Base-by-base conservation (phyloP, 2,329 filamentous ascomycete genomes). In the Daldinia eschscholtzii region DNA sequence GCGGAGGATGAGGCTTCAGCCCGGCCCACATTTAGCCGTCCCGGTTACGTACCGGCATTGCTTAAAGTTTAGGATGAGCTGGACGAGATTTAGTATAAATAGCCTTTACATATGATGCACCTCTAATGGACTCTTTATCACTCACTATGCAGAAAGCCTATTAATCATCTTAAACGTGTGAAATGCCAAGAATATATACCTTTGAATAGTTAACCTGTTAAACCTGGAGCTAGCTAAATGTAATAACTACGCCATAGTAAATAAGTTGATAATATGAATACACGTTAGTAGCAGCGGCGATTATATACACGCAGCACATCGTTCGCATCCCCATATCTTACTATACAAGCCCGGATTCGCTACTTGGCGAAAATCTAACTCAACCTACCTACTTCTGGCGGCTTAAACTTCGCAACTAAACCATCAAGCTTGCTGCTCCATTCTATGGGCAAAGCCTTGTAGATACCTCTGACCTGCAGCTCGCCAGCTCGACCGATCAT, bases 391-490 rank as follows among this genome's bases (percentile, higher is more conserved):
- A 13, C 57, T 44, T 73, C 71, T 13, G 65, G 68, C 42, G 73
- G 62, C 46, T 75, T 73, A 46, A 78, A 77, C 58, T 71, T 76
- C 13, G 70, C 67, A 53, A 79, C 75, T 18, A 81, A 66, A 1
- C 74, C 65, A 41, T 79, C 80, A 6, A 82, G 73, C 70, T 80
- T 81, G 53, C 64, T 72, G 57, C 69, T 70, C 80, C 80, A 81
- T n/a, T 74, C 75, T 23, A 75, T 64, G 5, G 79, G 78, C 62
- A 81, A 72, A 18, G 70, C 75, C 61, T 76, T 78, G 60, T 79
- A 74, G 20, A 82, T 81, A 35, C 77, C 79, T 46, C 76, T 73
- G 61, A 81, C 76, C 71, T 81, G 80, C 65, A 76, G 72, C 62
- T 77, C 76, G 23, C 80, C 80, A 5, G 79, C 78, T 53, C 71